phyloP scores from a whole-genome alignment of 2,329 filamentous ascomycete species.

The Calonectria naviculata region DNA sequence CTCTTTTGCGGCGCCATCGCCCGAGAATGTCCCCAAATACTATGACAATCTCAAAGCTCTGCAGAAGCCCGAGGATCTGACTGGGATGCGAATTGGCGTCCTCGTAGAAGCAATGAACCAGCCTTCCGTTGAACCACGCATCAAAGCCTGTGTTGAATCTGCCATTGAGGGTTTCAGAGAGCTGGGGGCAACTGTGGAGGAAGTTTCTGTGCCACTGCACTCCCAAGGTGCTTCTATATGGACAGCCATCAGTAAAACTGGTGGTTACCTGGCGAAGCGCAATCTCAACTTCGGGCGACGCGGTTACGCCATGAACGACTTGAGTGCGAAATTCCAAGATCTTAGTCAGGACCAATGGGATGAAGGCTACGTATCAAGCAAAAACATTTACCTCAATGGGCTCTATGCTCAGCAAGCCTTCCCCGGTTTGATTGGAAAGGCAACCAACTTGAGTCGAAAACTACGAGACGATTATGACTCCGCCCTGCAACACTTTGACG shows the following conservation, averaged over 20 bases:
- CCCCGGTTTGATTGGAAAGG: neutral
- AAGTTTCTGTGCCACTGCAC: neutral
- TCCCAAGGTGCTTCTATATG: neutral
- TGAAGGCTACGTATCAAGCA: neutral
- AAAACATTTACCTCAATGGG: neutral
- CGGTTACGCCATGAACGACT: neutral
- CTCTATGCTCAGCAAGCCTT: neutral
- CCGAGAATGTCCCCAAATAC: neutral
- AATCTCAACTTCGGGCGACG: slow-evolving; percentile 1
- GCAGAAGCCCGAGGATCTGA: neutral
- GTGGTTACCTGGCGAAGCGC: neutral
- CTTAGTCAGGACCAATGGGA: neutral
- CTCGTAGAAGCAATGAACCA: neutral
- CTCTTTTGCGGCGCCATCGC: neutral
- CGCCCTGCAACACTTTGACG: neutral
- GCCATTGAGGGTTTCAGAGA: neutral
- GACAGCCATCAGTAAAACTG: neutral
- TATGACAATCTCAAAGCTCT: neutral
- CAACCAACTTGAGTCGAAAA: slow-evolving; percentile 1
- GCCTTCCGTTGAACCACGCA: neutral
- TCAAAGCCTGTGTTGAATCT: neutral
- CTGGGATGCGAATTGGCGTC: neutral
- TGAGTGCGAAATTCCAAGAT: neutral
- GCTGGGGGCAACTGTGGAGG: neutral
- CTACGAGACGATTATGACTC: slow-evolving; percentile 7